A percentile compares a stretch with the other conserved stretches of the same genome.
Conservation (phyloP, 2,329 filamentous ascomycete genomes). For the Ophioceras dolichostomum region DNA sequence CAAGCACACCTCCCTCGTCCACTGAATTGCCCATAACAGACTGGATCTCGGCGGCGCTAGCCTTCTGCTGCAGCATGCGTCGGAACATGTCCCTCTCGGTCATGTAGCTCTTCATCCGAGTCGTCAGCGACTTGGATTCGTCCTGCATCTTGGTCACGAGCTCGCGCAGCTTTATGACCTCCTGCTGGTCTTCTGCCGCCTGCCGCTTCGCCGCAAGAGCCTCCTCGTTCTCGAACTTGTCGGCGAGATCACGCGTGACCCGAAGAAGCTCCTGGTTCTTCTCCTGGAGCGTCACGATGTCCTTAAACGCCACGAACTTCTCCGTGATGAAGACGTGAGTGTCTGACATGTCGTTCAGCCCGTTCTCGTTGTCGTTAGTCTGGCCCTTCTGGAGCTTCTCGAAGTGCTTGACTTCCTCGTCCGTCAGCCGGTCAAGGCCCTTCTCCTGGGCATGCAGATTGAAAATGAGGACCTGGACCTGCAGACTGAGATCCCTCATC, state of each 20-base stretch:
- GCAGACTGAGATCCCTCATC: conserved; percentile 76
- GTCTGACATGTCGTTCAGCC: conserved; percentile 63
- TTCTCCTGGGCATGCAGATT: conserved; percentile 75
- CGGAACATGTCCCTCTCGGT: conserved; percentile 97
- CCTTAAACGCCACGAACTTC: conserved; percentile 80
- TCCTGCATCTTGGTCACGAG: conserved; percentile 47
- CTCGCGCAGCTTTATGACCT: conserved; percentile 46
- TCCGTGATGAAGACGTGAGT: conserved; percentile 84
- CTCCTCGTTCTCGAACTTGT: conserved; percentile 85
- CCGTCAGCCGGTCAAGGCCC: conserved; percentile 57
- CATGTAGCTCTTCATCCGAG: conserved; percentile 84
- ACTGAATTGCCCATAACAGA: conserved; percentile 62
- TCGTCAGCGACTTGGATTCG: conserved; percentile 69
- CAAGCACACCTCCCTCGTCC: conserved; percentile 44
- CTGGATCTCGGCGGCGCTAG: conserved; percentile 46
- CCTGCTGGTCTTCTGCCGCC: conserved; percentile 52
- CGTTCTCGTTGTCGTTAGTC: conserved; percentile 55
- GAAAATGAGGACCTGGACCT: conserved; percentile 82
- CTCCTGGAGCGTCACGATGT: conserved; percentile 70
- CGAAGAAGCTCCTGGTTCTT: conserved; percentile 79
- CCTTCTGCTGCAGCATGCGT: conserved; percentile 71
- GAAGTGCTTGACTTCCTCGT: conserved; percentile 62
- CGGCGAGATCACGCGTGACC: conserved; percentile 72
- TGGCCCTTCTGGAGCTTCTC: conserved; percentile 69
- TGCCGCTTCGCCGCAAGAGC: conserved; percentile 55